phyloP scores from a whole-genome alignment of 1,139 yeast species.

The Casaregolazyma suthepensis region DNA sequence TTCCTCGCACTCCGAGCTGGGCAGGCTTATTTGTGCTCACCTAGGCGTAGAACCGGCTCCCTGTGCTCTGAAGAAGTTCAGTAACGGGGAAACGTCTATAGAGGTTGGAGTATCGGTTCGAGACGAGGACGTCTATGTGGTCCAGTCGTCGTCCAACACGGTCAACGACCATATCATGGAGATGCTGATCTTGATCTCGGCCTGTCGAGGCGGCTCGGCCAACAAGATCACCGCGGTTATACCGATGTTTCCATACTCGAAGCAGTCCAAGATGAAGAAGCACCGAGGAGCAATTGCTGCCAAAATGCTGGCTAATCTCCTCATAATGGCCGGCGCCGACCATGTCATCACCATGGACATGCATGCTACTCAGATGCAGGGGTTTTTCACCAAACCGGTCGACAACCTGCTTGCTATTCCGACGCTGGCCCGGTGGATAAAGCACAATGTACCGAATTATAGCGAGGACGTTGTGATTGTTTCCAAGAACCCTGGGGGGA shows the following conservation, averaged over 20 bases:
- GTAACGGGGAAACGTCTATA: slow-evolving; percentile 96
- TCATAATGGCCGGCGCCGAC: slow-evolving; percentile 98
- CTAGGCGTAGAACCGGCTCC: slow-evolving; percentile 96
- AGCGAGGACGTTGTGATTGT: slow-evolving; percentile 79
- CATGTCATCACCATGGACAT: slow-evolving; percentile 97
- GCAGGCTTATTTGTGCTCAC: slow-evolving; percentile 80
- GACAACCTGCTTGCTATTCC: slow-evolving; percentile 97
- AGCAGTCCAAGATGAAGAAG: slow-evolving; percentile 96
- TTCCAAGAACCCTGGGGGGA: slow-evolving; percentile 97
- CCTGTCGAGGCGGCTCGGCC: slow-evolving; percentile 97
- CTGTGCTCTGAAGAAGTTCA: slow-evolving; percentile 80
- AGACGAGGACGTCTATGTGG: slow-evolving; percentile 94
- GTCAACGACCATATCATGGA: slow-evolving; percentile 98
- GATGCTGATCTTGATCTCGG: slow-evolving; percentile 81
- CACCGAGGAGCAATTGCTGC: slow-evolving; percentile 99
- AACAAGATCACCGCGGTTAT: slow-evolving; percentile 94
- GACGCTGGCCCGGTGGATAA: slow-evolving; percentile 92
- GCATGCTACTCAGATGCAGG: slow-evolving; percentile 99
- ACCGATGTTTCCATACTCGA: slow-evolving; percentile 96
- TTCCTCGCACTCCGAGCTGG: slow-evolving; percentile 91
- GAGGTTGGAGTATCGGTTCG: slow-evolving; percentile 92
- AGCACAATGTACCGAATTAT: slow-evolving; percentile 81
- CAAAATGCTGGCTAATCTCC: slow-evolving; percentile 93
- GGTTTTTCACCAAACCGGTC: slow-evolving; percentile 94
- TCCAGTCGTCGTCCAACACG: slow-evolving; percentile 84